phyloP scores from a whole-genome alignment of 2,329 filamentous ascomycete species.

The Pseudogymnoascus verrucosus region DNA sequence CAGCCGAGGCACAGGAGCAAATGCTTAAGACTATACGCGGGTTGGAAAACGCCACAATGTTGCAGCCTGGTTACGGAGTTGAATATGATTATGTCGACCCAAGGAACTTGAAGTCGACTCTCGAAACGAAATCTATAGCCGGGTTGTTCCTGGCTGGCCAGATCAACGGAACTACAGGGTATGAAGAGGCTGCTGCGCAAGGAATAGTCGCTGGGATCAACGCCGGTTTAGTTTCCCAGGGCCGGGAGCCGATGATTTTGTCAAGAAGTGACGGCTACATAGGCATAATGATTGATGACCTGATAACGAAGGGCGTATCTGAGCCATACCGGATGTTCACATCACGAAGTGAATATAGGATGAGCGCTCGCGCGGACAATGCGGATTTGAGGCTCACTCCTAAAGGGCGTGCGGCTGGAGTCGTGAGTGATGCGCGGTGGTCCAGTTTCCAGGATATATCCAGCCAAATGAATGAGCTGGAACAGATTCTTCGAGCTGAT shows the following conservation, averaged over 20 bases:
- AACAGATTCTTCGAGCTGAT: conserved; percentile 48
- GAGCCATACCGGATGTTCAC: conserved; percentile 99
- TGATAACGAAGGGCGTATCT: conserved; percentile 91
- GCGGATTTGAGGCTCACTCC: conserved; percentile 80
- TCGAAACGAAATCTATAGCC: conserved; percentile 86
- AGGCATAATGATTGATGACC: conserved; percentile 96
- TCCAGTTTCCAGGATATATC: conserved; percentile 55
- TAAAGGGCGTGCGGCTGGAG: conserved; percentile 66
- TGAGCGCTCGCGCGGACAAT: conserved; percentile 88
- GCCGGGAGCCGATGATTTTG: conserved; percentile 57
- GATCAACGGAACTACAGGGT: conserved; percentile 96
- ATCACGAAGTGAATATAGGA: conserved; percentile 86
- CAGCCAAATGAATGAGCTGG: conserved; percentile 59
- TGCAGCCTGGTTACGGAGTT: conserved; percentile 92
- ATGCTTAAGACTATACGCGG: conserved; percentile 83
- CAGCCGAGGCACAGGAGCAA: conserved; percentile 74
- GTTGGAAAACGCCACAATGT: conserved; percentile 81
- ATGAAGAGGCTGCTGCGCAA: conserved; percentile 94
- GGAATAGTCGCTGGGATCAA: conserved; percentile 91
- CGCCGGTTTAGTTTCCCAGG: conserved; percentile 70
- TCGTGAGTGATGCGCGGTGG: conserved; percentile 78
- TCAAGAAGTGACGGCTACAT: conserved; percentile 88
- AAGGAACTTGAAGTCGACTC: conserved; percentile 72
- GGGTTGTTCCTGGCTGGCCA: conserved; percentile 91
- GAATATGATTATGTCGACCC: conserved; percentile 99